Conservation (phyloP, 441 rosid species). For the Erysimum cheiri region DNA sequence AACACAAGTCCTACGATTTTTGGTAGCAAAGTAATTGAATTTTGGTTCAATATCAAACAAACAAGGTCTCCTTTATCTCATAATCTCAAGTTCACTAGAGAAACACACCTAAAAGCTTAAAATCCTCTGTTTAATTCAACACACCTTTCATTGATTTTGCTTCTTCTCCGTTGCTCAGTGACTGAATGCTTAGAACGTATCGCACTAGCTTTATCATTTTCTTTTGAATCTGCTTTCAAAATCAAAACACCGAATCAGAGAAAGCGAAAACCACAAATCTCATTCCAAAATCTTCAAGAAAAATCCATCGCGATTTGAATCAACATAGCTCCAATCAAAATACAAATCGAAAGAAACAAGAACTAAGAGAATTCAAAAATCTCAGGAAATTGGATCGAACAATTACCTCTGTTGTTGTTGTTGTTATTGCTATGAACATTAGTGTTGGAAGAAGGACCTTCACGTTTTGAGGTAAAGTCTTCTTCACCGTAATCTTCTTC, state of each 20-base stretch:
- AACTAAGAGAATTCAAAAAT: conserved; percentile 7
- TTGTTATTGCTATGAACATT: conserved; percentile 32
- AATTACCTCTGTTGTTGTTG: conserved; percentile 46
- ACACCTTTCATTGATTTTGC: conserved; percentile 79
- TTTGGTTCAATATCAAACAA: background rate
- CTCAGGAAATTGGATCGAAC: conserved; percentile 48
- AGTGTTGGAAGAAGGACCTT: conserved; percentile 56
- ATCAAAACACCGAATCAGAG: conserved; percentile 36
- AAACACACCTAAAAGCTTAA: conserved; percentile 5
- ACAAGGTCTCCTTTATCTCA: background rate
- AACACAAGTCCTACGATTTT: background rate
- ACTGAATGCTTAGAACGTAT: conserved; percentile 76
- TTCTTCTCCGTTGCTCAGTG: conserved; percentile 73
- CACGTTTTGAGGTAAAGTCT: conserved; percentile 68
- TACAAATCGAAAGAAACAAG: background rate
- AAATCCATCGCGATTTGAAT: conserved; percentile 29
- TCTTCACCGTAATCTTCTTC: conserved; percentile 85
- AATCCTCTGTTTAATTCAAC: background rate
- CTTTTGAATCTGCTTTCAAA: conserved; percentile 64
- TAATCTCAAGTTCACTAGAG: conserved; percentile 1
- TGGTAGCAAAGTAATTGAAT: background rate
- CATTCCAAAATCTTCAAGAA: conserved; percentile 16
- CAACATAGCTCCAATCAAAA: conserved; percentile 15
- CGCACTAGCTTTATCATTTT: conserved; percentile 68
- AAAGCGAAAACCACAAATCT: conserved; percentile 12